Base-by-base conservation (phyloP, 345 rosid genomes). In the Zanthoxylum bungeanum region DNA sequence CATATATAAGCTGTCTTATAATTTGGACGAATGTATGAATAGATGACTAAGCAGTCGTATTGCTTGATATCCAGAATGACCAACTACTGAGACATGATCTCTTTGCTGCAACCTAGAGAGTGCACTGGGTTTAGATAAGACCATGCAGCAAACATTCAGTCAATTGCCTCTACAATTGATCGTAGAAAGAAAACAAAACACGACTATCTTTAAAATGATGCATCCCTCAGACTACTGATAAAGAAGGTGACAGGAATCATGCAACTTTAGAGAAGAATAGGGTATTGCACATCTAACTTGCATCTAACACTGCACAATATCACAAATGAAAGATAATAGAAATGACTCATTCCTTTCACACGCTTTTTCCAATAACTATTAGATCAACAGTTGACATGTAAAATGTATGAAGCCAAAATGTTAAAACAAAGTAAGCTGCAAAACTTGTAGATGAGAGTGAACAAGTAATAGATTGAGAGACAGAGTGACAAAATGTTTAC, bases 401-500 rank as follows among this genome's bases (percentile, higher is more conserved):
- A 14, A 42, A 40, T 44, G 2, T 7, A 37, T 4, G 66, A 40
- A 24, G 10, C 5, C 34, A 62, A 34, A 25, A 24, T 16, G 51
- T 24, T 62, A 22, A 22, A 24, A 6, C 7, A 21, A 62, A 62
- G 61, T 8, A 37, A 36, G 49, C 33, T 9, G 27, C 60, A 52
- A 16, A 39, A 52, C 19, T 55, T 39, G 17, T 25, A 55, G 36
- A 37, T 34, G 62, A 39, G 16, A 27, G n/a, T 16, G 19, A 37
- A 68, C 11, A 28, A 19, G 17, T 2, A 22, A 68, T 17, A 56
- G 36, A 17, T 56, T 19, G 39, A 39, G 31, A 44, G 30, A 42
- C 12, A 55, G 4, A 31, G 25, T 53, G 67, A 61, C 37, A 53
- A 73, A 58, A 51, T 34, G 50, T 76, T 74, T 92, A 95, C 99